These are phyloP conservation scores for Sanghuangporus baumii DNA, from an alignment of 1,284 basidiomycete genomes.

Conservation along the genomic window DNA sequence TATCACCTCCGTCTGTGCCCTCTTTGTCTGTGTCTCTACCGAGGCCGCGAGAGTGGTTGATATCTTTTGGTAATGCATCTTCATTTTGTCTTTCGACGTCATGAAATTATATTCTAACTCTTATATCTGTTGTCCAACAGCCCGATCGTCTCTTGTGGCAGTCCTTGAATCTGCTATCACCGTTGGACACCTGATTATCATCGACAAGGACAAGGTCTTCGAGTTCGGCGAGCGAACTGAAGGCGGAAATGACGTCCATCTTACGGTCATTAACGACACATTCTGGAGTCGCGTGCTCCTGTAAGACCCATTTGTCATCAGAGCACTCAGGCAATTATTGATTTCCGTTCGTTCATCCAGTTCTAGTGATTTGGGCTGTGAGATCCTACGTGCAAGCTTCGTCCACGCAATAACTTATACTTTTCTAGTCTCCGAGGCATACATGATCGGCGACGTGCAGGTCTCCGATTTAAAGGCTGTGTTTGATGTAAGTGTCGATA, in stretches of 20 bases:
- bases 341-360: slow-evolving; percentile 28
- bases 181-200: slow-evolving; percentile 55
- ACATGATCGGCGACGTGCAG: slow-evolving; percentile 79
- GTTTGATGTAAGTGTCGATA: slow-evolving; percentile 61
- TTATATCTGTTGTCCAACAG: slow-evolving; percentile 30
- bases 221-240: slow-evolving; percentile 51
- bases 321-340: background rate
- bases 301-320: slow-evolving; percentile 35
- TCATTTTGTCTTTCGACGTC: background rate
- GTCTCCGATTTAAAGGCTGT: slow-evolving; percentile 66
- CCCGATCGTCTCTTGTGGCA: slow-evolving; percentile 56
- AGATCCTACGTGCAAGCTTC: slow-evolving; percentile 25
- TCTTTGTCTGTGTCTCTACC: slow-evolving; percentile 16
- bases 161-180: slow-evolving; percentile 54
- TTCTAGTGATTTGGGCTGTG: slow-evolving; percentile 70
- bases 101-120: background rate
- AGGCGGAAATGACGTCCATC: slow-evolving; percentile 51
- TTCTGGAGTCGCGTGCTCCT: slow-evolving; percentile 78
- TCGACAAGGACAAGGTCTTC: slow-evolving; percentile 51
- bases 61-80: slow-evolving; percentile 10
- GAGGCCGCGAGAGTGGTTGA: slow-evolving; percentile 10
- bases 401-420: slow-evolving; percentile 20
- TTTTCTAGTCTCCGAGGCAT: slow-evolving; percentile 76
- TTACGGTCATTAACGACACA: slow-evolving; percentile 62
- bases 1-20: slow-evolving; percentile 13